A percentile compares a stretch with the other conserved stretches of the same genome.
Evolutionary conservation across 2,329 filamentous ascomycete genomes (phyloP).

Genomic region (Arachnopeziza araneosa): DNA sequence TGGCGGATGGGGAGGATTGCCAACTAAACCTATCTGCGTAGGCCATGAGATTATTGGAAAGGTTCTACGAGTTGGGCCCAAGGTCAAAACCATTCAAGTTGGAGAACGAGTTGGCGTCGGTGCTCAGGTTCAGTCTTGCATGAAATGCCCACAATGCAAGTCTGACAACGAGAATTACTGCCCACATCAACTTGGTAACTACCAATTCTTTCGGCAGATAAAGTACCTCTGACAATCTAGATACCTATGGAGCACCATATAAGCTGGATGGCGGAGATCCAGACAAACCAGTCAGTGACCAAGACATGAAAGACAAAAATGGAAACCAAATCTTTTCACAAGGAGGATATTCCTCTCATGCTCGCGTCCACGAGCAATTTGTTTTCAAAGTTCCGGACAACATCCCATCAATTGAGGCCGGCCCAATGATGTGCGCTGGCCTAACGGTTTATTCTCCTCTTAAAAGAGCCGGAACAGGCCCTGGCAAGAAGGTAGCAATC

Average conservation of each 20-base stretch:
- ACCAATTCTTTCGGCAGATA: background rate
- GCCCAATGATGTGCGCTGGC: constrained; percentile 72
- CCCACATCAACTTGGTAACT: constrained; percentile 40
- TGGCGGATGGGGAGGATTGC: constrained; percentile 39
- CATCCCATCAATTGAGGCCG: constrained; percentile 43
- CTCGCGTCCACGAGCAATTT: constrained; percentile 74
- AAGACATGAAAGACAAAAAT: background rate
- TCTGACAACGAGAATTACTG: constrained; percentile 53
- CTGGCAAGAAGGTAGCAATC: constrained; percentile 60
- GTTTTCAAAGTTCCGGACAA: constrained; percentile 49
- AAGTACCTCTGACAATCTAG: background rate
- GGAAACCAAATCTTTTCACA: constrained; percentile 44
- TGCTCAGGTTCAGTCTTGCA: constrained; percentile 48
- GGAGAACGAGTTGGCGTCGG: constrained; percentile 50
- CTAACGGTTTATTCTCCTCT: constrained; percentile 54
- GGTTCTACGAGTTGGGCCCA: constrained; percentile 60
- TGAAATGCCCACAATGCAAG: constrained; percentile 49
- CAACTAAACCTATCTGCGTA: constrained; percentile 6
- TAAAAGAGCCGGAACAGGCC: constrained; percentile 38
- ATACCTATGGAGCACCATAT: constrained; percentile 22
- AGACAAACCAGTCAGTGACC: background rate
- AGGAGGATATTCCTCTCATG: constrained; percentile 62
- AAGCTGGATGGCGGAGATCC: constrained; percentile 17
- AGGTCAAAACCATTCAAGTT: constrained; percentile 52
- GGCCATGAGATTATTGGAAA: constrained; percentile 60